A percentile compares a stretch with the other conserved stretches of the same genome.
phyloP scores from a whole-genome alignment of 2,329 filamentous ascomycete genomes.

The Phialemoniopsis sp. region DNA sequence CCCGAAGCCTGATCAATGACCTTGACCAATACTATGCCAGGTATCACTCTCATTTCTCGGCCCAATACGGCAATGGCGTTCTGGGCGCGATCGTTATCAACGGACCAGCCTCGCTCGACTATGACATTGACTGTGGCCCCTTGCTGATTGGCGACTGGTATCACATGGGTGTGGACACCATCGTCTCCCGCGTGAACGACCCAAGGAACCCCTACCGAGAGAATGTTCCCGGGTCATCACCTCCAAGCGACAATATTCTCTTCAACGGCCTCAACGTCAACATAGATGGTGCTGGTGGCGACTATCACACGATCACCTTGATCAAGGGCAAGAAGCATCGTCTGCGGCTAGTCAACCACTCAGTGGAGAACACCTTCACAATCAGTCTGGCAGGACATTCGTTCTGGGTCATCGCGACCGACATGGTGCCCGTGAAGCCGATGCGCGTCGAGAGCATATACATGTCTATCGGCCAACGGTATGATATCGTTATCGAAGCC shows the following conservation, averaged over 20 bases:
- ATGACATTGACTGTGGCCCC: slow-evolving; percentile 46
- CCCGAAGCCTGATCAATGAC: too few species aligned
- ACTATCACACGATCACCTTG: slow-evolving; percentile 27
- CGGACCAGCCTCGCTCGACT: slow-evolving; percentile 39
- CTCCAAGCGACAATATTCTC: slow-evolving; percentile 33
- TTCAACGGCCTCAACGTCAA: slow-evolving; percentile 38
- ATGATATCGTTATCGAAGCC: slow-evolving; percentile 41
- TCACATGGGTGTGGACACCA: slow-evolving; percentile 23
- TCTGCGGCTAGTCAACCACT: slow-evolving; percentile 47
- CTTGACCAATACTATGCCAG: slow-evolving; percentile 7
- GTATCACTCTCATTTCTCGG: slow-evolving; percentile 44
- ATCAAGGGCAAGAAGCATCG: slow-evolving; percentile 39
- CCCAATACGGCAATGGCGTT: slow-evolving; percentile 43
- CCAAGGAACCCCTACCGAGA: slow-evolving; percentile 7
- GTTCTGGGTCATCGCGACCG: slow-evolving; percentile 45
- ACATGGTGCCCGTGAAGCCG: slow-evolving; percentile 47
- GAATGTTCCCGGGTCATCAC: slow-evolving; percentile 10
- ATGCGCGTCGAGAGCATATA: slow-evolving; percentile 43
- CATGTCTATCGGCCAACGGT: slow-evolving; percentile 41
- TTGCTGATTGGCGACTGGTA: slow-evolving; percentile 49
- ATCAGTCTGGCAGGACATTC: slow-evolving; percentile 45
- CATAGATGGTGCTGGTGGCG: slow-evolving; percentile 19
- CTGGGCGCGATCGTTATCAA: slow-evolving; percentile 42
- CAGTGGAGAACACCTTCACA: slow-evolving; percentile 42
- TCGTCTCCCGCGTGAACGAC: slow-evolving; percentile 14